Evolutionary conservation across 306 rosid species (phyloP).

Genomic region (Vigna reflexopilosa): DNA sequence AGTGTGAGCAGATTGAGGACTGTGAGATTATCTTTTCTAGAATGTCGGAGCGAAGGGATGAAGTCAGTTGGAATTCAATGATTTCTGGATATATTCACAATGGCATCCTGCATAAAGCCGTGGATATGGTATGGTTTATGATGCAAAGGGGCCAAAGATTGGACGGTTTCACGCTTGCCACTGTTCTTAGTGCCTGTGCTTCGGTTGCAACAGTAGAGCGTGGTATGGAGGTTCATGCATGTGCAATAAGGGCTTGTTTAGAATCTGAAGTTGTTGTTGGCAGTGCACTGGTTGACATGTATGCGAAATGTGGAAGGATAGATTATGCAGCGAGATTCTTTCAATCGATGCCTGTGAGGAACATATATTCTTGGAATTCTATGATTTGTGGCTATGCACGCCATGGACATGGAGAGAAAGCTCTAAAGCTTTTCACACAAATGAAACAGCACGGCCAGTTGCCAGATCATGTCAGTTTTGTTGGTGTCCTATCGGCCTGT

Average conservation of each 20-base stretch:
- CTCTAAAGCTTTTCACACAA: constrained; percentile 68
- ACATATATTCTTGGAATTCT: constrained; percentile 90
- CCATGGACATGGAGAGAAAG: constrained; percentile 79
- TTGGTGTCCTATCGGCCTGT: constrained; percentile 92
- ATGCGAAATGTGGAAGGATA: constrained; percentile 87
- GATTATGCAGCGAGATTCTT: constrained; percentile 93
- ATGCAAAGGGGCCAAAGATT: constrained; percentile 84
- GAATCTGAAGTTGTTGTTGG: constrained; percentile 87
- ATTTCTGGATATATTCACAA: constrained; percentile 89
- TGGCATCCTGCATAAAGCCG: constrained; percentile 73
- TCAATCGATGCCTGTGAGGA: constrained; percentile 74
- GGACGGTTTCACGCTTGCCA: constrained; percentile 86
- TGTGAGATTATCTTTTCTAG: constrained; percentile 75
- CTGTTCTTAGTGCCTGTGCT: constrained; percentile 97
- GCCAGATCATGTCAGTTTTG: constrained; percentile 93
- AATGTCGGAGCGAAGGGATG: constrained; percentile 81
- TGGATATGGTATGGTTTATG: constrained; percentile 85
- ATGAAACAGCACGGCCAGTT: constrained; percentile 70
- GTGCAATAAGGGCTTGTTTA: constrained; percentile 76
- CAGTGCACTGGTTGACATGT: constrained; percentile 92
- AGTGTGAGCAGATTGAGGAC: constrained; percentile 65
- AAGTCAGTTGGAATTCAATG: constrained; percentile 93
- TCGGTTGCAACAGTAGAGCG: constrained; percentile 84
- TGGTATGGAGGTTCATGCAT: constrained; percentile 95
- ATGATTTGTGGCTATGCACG: constrained; percentile 94